Evolutionary conservation across 768 basidiomycete genomes (phyloP).

Genomic region (Tephrocybe sp.): DNA sequence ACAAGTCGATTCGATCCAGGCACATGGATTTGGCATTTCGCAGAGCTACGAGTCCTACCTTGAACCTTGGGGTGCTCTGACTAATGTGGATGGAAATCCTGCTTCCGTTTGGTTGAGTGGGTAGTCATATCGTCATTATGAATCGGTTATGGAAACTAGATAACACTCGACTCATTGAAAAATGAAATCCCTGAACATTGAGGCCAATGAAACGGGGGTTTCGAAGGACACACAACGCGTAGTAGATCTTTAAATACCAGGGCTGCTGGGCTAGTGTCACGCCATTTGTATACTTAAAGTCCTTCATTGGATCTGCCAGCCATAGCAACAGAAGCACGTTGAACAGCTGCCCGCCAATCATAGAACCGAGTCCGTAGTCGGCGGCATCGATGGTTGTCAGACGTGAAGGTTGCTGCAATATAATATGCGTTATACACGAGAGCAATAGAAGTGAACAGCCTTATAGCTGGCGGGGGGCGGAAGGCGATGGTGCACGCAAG

Average conservation of each 20-base stretch:
- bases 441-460: conserved; percentile 1
- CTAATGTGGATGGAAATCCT: too few species aligned
- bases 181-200: conserved; percentile 7
- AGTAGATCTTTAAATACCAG: background rate
- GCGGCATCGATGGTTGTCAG: background rate
- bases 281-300: conserved; percentile 3
- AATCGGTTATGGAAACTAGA: too few species aligned
- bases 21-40: too few species aligned
- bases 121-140: too few species aligned
- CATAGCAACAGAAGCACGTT: conserved; percentile 4
- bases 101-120: too few species aligned
- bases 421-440: conserved; percentile 2
- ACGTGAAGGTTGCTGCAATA: too few species aligned
- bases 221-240: conserved; percentile 1
- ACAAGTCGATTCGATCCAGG: too few species aligned
- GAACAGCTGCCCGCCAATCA: background rate
- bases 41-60: too few species aligned
- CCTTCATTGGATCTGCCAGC: conserved; percentile 4
- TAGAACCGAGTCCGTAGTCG: conserved; percentile 1
- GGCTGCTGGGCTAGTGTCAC: background rate
- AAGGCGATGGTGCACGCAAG: conserved; percentile 1
- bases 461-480: conserved; percentile 1
- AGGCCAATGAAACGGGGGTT: too few species aligned
- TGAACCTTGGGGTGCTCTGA: too few species aligned
- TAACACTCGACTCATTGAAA: too few species aligned